A percentile compares a stretch with the other conserved stretches of the same genome.
These are phyloP conservation scores for Graphilbum sp. DNA, from an alignment of 2,329 filamentous ascomycete genomes.

Conservation along the genomic window DNA sequence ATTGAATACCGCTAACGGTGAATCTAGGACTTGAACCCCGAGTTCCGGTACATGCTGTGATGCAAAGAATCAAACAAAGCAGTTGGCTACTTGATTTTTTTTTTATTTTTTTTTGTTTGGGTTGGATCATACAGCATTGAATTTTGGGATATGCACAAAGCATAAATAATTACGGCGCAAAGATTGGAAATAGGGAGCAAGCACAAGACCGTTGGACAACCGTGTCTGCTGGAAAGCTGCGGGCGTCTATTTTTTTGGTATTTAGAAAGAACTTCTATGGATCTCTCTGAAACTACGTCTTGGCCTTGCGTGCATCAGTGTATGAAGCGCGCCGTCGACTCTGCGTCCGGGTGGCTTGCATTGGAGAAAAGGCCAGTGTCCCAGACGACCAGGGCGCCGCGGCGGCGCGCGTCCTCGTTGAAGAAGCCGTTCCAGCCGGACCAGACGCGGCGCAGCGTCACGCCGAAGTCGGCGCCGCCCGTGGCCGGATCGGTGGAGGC, in stretches of 20 bases:
- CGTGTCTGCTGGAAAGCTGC: too few relatives aligned
- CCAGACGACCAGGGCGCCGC: constrained; percentile 44
- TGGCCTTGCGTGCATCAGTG: not conserved
- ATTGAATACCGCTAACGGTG: too few relatives aligned
- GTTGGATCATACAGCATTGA: too few relatives aligned
- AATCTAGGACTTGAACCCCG: constrained; percentile 19
- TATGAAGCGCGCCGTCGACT: too few relatives aligned
- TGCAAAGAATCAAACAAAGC: too few relatives aligned
- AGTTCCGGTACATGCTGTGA: constrained; percentile 20
- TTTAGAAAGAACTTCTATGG: too few relatives aligned
- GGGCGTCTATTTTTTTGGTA: too few relatives aligned
- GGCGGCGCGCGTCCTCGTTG: constrained; percentile 42
- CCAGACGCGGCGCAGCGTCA: constrained; percentile 33
- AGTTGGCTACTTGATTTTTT: not conserved
- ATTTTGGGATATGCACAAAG: too few relatives aligned
- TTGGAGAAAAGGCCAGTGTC: constrained; percentile 24
- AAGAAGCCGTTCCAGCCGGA: constrained; percentile 43
- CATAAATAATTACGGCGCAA: too few relatives aligned
- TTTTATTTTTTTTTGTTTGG: not conserved
- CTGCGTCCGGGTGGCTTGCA: constrained; percentile 7
- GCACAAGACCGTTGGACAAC: too few relatives aligned
- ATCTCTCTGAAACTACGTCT: too few relatives aligned
- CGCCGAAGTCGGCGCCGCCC: constrained; percentile 22
- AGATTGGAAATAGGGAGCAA: too few relatives aligned
- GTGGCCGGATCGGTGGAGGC: constrained; percentile 10